Conservation (phyloP, 2,329 filamentous ascomycete species). For the Triangularia verruculosa region DNA sequence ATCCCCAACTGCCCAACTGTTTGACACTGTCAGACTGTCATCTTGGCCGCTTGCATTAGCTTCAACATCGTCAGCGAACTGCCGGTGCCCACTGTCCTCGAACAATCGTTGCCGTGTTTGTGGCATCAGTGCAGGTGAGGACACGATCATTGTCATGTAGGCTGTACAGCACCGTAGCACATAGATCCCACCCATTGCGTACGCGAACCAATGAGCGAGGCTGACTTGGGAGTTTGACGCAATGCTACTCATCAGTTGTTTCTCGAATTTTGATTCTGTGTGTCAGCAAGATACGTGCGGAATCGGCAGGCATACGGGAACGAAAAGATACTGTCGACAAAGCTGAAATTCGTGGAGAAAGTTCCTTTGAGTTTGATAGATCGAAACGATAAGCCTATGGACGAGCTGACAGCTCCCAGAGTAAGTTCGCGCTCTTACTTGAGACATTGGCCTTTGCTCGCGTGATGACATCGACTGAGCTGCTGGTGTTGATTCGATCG, state of each 20-base stretch:
- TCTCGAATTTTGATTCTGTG: background rate
- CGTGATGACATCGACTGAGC: background rate
- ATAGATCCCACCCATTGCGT: background rate
- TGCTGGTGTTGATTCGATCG: background rate
- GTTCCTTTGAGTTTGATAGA: background rate
- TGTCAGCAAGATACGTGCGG: background rate
- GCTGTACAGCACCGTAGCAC: background rate
- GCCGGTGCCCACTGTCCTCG: background rate
- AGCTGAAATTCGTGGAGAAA: too few species aligned
- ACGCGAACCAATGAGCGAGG: background rate
- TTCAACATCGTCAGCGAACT: background rate
- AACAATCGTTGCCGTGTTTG: background rate
- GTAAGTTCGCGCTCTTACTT: background rate
- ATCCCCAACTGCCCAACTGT: background rate
- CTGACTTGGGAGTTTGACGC: background rate
- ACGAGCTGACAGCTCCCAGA: background rate
- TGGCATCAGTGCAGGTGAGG: background rate
- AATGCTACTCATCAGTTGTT: background rate
- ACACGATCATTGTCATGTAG: background rate
- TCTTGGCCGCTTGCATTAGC: background rate
- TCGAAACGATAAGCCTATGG: background rate
- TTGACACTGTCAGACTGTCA: background rate
- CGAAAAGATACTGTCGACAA: too few species aligned
- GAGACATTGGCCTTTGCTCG: background rate
- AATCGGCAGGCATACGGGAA: background rate